Base-by-base conservation (phyloP, 2,329 filamentous ascomycete genomes). In the Macrophomina tecta region DNA sequence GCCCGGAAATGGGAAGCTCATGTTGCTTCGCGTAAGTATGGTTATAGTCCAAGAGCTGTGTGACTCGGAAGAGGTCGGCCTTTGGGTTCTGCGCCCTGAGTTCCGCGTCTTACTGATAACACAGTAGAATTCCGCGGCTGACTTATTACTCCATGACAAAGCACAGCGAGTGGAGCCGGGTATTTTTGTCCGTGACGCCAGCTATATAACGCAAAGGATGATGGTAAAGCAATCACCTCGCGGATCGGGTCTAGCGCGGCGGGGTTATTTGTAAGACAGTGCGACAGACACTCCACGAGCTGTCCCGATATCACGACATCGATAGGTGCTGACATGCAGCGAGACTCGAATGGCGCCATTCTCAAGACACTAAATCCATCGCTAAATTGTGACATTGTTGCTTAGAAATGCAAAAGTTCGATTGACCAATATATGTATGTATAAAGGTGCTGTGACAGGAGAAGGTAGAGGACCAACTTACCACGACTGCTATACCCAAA, bases 181-280 rank as follows among this genome's bases (percentile, higher is more conserved):
- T 9, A 7, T 34, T 3, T 34, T 48, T n/a, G 56, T 48, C 56
- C 42, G 42, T 48, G 8, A 12, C 5, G 5, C 30, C 18, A 34
- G 16, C 18, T 23, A 4, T 14, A 14, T 12, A 36, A 9, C 30
- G 32, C 16, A 32, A 12, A 34, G 40, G 28, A n/a, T 34, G 28
- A 30, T 14, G 8, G 11, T 14, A 16, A 9, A 48, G n/a, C 2
- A 11, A 11, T 11, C 28, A 14, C 7, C 36, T 48, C 12, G 30
- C n/a, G 2, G 12, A 49, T 48, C 6, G 14, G 11, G 45, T 38
- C 32, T 36, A n/a, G n/a, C 8, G n/a, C 8, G 5, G 45, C 12
- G 45, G 58, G 58, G 45, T 5, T 2, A 62, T 62, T 51, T 38
- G 58, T 62, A 62, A 62, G 58, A 42, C n/a, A 36, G 6, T 2